Percentiles rank a stretch among this genome's conserved stretches.
These are phyloP conservation scores for Sindora glabra DNA, from an alignment of 306 rosid genomes.

Conservation along the genomic window DNA sequence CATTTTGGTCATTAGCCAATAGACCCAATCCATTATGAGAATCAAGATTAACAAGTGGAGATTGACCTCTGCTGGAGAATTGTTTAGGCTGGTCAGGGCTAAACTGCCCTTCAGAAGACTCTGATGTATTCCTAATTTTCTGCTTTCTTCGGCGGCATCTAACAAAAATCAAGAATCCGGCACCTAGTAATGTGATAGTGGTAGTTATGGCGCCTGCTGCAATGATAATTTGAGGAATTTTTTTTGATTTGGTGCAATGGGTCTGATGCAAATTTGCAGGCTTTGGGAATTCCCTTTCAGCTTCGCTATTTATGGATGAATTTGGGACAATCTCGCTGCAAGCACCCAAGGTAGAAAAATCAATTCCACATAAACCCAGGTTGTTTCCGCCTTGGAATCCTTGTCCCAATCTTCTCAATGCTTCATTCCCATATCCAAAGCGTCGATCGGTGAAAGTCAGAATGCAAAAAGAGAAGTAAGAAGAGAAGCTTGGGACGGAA, in stretches of 20 bases:
- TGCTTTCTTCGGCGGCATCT: constrained; percentile 62
- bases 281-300: constrained; percentile 36
- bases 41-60: constrained; percentile 78
- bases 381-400: constrained; percentile 72
- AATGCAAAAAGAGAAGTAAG: neutral
- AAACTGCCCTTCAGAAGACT: constrained; percentile 46
- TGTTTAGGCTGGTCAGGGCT: constrained; percentile 67
- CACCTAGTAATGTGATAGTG: constrained; percentile 28
- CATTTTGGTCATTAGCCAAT: constrained; percentile 35
- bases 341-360: constrained; percentile 42
- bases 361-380: constrained; percentile 59
- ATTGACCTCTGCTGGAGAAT: constrained; percentile 46
- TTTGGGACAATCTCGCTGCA: constrained; percentile 36
- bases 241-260: constrained; percentile 43
- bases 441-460: constrained; percentile 17
- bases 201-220: constrained; percentile 33
- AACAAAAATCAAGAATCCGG: constrained; percentile 32
- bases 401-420: constrained; percentile 46
- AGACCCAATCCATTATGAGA: constrained; percentile 75
- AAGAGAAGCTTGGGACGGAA: too few species aligned
- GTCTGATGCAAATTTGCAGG: constrained; percentile 38
- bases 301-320: constrained; percentile 4
- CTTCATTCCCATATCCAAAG: constrained; percentile 39
- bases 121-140: constrained; percentile 44
- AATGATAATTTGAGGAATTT: constrained; percentile 37